Conservation (phyloP, 2,329 filamentous ascomycete genomes). For the Trichoderma sp. region DNA sequence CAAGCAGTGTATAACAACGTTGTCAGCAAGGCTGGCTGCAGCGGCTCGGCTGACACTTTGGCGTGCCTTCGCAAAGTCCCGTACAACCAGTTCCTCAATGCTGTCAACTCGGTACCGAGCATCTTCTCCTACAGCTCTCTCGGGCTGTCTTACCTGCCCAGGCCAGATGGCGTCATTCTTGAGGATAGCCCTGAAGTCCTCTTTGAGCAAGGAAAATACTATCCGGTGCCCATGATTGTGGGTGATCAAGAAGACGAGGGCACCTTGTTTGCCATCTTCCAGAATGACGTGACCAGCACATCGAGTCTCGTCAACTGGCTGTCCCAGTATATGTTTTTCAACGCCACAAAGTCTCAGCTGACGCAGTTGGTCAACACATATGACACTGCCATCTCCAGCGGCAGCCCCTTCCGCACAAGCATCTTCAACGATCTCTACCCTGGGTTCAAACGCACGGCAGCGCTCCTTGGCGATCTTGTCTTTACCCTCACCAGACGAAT, state of each 20-base stretch:
- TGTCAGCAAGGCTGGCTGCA: conserved; percentile 60
- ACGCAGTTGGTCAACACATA: conserved; percentile 60
- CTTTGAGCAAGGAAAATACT: conserved; percentile 46
- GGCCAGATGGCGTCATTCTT: conserved; percentile 64
- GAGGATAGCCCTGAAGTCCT: conserved; percentile 61
- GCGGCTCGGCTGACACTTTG: conserved; percentile 53
- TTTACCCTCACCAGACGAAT: conserved; percentile 70
- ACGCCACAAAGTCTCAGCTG: conserved; percentile 51
- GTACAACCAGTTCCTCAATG: conserved; percentile 60
- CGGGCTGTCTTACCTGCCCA: conserved; percentile 69
- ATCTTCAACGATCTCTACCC: conserved; percentile 70
- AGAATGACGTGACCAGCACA: conserved; percentile 63
- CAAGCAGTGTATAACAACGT: conserved; percentile 64
- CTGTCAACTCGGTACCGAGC: conserved; percentile 66
- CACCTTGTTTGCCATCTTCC: conserved; percentile 69
- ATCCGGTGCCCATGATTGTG: conserved; percentile 52
- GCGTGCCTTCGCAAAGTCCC: conserved; percentile 61
- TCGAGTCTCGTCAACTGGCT: conserved; percentile 61
- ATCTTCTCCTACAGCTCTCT: conserved; percentile 66
- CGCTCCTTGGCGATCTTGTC: conserved; percentile 69
- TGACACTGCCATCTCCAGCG: conserved; percentile 49
- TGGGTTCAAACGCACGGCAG: conserved; percentile 72
- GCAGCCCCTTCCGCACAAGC: conserved; percentile 70
- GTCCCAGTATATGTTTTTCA: conserved; percentile 54
- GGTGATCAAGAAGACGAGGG: conserved; percentile 80